Base-by-base conservation (phyloP, 352 stramenopile genomes). In the Phytophthora sp. region DNA sequence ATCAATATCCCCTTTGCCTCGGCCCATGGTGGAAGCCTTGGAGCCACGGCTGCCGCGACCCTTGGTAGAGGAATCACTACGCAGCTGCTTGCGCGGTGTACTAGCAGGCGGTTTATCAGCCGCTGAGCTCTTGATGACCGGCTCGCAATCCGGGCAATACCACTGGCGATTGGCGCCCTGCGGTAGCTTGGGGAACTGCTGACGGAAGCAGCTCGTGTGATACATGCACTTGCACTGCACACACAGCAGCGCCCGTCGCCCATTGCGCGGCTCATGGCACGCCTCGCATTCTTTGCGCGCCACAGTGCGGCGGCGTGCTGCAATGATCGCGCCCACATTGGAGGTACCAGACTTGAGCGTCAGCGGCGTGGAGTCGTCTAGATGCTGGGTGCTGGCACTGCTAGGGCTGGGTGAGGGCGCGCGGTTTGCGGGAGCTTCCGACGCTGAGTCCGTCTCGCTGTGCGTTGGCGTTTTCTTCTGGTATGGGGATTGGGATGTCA, bases 141-240 rank as follows among this genome's bases (percentile, higher is more conserved):
- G 74, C 52, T 95, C 87, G 49, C 87, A 95, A 30, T 95, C 87
- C 0, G 82, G 84, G 57, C 87, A 95, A 63, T 82, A 83, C 87
- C 87, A 95, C 53, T 94, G 85, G 30, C 90, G 88, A 53, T 76
- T 77, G 18, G 67, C 71, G 42, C 77, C 70, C 27, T 80, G 79
- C 49, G 87, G 82, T 13, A 92, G 47, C 54, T 93, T 93, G 26
- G 73, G 63, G 57, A 86, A 91, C 64, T 91, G 81, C 57, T 92
- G 86, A 30, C 87, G 85, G 63, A 89, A 93, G 77, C 87, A 95
- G 57, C 82, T 94, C 30, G 77, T 78, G 74, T 95, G 87, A 46
- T 91, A 95, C 81, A 93, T 93, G 57, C 77, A 79, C 73, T 93
- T 91, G 71, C 87, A 95, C 56, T 77, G 79, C 29, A 77, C 68